phyloP scores from a whole-genome alignment of 139 green algal species.

The Nannochloris sp. region DNA sequence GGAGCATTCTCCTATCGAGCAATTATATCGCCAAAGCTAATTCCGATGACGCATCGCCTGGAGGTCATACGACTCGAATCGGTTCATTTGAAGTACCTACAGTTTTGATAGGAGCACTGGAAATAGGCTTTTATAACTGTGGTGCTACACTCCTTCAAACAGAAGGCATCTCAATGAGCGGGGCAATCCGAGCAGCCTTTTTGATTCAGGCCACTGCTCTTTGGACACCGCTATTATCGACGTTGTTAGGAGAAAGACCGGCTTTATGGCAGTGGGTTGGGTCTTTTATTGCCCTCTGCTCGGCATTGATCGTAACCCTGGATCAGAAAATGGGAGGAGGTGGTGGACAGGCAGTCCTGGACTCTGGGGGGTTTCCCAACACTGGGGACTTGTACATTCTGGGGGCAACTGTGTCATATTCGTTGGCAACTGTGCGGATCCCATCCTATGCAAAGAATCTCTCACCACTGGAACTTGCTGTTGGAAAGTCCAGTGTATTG shows the following conservation, averaged over 20 bases:
- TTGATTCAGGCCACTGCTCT: conserved; percentile 24
- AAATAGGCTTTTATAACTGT: conserved; percentile 10
- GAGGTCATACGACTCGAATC: too few species aligned
- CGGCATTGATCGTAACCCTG: conserved; percentile 16
- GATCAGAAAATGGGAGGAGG: conserved; percentile 6
- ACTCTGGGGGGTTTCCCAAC: neutral
- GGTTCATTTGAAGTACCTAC: neutral
- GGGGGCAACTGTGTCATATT: conserved; percentile 23
- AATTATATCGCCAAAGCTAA: neutral
- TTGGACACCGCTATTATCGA: conserved; percentile 24
- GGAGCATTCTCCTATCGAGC: neutral
- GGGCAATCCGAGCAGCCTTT: conserved; percentile 26
- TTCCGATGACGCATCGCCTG: too few species aligned
- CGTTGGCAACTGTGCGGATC: conserved; percentile 19
- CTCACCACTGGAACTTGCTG: conserved; percentile 14
- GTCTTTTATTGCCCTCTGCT: conserved; percentile 20
- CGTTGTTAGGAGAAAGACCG: conserved; percentile 3
- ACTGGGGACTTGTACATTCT: conserved; percentile 12
- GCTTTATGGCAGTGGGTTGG: conserved; percentile 13
- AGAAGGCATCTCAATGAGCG: conserved; percentile 24
- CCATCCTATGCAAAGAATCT: conserved; percentile 17
- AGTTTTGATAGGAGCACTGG: neutral
- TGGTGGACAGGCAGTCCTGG: neutral
- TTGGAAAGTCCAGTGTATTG: conserved; percentile 21
- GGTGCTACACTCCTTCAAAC: conserved; percentile 23